Conservation (phyloP, 2,329 filamentous ascomycete species). For the Alternaria sp. region DNA sequence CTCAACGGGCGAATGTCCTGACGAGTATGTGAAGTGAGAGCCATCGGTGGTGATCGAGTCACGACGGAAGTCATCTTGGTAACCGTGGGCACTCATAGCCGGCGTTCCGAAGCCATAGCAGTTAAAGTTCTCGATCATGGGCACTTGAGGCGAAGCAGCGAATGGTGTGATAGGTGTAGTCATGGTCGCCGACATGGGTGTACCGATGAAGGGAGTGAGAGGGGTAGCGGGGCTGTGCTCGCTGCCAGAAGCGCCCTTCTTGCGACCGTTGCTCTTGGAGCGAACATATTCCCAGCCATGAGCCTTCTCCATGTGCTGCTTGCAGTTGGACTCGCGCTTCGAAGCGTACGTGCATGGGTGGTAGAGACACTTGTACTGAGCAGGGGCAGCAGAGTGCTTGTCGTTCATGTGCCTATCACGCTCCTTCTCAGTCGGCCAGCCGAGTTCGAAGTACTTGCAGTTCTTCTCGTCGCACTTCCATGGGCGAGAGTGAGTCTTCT, state of each 20-base stretch:
- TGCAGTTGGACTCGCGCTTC: slow-evolving; percentile 95
- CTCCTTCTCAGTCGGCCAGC: slow-evolving; percentile 98
- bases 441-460: slow-evolving; percentile 89
- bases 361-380: slow-evolving; percentile 83
- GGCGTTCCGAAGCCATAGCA: slow-evolving; percentile 44
- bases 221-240: slow-evolving; percentile 40
- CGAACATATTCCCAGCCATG: slow-evolving; percentile 90
- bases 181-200: slow-evolving; percentile 43
- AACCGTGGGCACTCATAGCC: slow-evolving; percentile 35
- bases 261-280: slow-evolving; percentile 82
- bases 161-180: slow-evolving; percentile 49
- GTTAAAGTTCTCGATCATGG: slow-evolving; percentile 44
- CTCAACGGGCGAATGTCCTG: slow-evolving; percentile 50
- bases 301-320: slow-evolving; percentile 98
- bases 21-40: slow-evolving; percentile 48
- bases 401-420: slow-evolving; percentile 95
- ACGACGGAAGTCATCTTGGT: slow-evolving; percentile 45
- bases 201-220: slow-evolving; percentile 46
- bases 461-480: slow-evolving; percentile 86
- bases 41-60: slow-evolving; percentile 47
- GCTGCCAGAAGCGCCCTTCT: slow-evolving; percentile 38
- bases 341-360: slow-evolving; percentile 89
- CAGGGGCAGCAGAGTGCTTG: slow-evolving; percentile 83
- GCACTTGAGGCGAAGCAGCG: slow-evolving; percentile 51
- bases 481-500: slow-evolving; percentile 95